Conservation (phyloP, 2,329 filamentous ascomycete genomes). For the Verticillium isaacii region DNA sequence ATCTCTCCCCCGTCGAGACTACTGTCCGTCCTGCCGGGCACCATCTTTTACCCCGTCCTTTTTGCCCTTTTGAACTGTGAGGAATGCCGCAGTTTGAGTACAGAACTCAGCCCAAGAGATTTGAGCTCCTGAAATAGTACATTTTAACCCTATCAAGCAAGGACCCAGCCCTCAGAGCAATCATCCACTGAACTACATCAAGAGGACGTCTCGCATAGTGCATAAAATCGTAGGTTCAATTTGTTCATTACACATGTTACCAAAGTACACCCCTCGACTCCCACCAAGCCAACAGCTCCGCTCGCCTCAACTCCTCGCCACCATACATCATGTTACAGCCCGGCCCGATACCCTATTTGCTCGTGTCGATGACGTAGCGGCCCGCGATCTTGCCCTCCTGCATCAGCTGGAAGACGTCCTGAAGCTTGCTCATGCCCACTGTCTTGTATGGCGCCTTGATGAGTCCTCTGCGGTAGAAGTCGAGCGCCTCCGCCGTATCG, state of each 20-base stretch:
- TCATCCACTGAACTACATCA: too few species aligned
- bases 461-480: constrained; percentile 79
- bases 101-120: too few species aligned
- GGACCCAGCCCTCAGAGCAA: too few species aligned
- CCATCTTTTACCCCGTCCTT: too few species aligned
- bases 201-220: background rate
- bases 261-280: background rate
- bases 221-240: background rate
- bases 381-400: constrained; percentile 67
- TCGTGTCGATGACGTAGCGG: constrained; percentile 74
- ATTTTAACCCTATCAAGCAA: too few species aligned
- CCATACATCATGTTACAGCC: constrained; percentile 5
- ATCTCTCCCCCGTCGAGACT: too few species aligned
- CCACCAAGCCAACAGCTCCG: background rate
- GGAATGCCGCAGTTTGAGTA: too few species aligned
- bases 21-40: too few species aligned
- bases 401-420: constrained; percentile 76
- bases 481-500: constrained; percentile 82
- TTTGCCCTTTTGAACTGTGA: too few species aligned
- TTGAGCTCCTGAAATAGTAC: too few species aligned
- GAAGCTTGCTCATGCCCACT: constrained; percentile 73
- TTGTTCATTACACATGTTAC: background rate
- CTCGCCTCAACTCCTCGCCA: background rate
- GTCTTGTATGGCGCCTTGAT: constrained; percentile 87
- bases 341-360: constrained; percentile 38